Conservation (phyloP, 2,329 filamentous ascomycete species). For the Metarhizium anisopliae region DNA sequence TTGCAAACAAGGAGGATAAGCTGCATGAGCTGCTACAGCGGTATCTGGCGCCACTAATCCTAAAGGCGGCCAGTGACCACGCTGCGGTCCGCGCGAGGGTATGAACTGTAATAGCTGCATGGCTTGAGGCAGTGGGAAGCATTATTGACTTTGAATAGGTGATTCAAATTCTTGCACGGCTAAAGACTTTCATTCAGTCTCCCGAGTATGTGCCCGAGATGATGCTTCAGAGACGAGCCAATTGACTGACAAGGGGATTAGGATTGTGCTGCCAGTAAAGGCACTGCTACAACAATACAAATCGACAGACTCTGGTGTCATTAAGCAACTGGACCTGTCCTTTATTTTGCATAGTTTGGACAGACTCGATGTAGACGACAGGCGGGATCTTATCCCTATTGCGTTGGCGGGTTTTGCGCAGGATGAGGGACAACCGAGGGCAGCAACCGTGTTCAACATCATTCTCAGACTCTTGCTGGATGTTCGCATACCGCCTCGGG, state of each 20-base stretch:
- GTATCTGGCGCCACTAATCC: conserved; percentile 71
- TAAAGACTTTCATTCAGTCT: conserved; percentile 46
- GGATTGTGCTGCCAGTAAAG: conserved; percentile 74
- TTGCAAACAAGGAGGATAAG: conserved; percentile 77
- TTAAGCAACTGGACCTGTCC: conserved; percentile 80
- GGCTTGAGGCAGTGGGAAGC: not conserved
- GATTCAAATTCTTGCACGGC: conserved; percentile 40
- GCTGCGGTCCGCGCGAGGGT: conserved; percentile 72
- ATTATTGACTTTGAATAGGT: conserved; percentile 26
- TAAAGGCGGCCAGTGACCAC: conserved; percentile 80
- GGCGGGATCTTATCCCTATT: conserved; percentile 61
- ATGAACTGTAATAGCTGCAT: conserved; percentile 8
- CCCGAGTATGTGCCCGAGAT: conserved; percentile 29
- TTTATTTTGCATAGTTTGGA: conserved; percentile 77
- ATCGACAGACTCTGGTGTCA: conserved; percentile 57
- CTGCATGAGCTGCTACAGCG: conserved; percentile 68
- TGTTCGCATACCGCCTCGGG: conserved; percentile 63
- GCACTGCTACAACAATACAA: conserved; percentile 86
- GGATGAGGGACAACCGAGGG: conserved; percentile 21
- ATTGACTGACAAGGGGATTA: conserved; percentile 15
- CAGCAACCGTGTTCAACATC: conserved; percentile 67
- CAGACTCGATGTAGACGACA: conserved; percentile 45
- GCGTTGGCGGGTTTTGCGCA: conserved; percentile 23
- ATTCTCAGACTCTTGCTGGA: conserved; percentile 67
- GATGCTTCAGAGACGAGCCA: not conserved